Evolutionary conservation across 2,329 filamentous ascomycete genomes (phyloP), one percentile per base, ranked within the genome.

Genomic region (Ceratocystis diversiconidia): DNA sequence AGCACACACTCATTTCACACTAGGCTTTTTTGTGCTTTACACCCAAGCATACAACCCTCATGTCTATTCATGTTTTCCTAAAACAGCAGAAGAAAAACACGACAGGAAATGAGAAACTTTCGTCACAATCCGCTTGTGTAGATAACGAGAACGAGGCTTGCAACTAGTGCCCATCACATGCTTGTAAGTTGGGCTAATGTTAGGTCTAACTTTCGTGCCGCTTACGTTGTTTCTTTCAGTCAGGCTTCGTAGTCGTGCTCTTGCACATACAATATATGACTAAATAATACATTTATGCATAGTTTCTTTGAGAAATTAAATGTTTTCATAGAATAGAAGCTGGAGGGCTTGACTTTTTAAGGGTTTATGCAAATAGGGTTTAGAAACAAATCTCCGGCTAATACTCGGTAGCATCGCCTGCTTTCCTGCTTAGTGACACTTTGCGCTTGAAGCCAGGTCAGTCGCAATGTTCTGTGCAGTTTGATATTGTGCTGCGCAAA

Each of bases 381-480:
- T 52, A 17, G 1, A 8, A 19, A 0, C 8, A 25, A 25, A 4
- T 3, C 2, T 10, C 19, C 55, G 55, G 55, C 25, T 59, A 59
- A 59, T 36, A 10, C 1, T 59, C 55, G 55, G 55, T 22, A 59
- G 19, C 22, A 10, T 48, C 8, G 5, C 12, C 3, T n/a, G 12
- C 41, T 17, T 30, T 62, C 10, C n/a, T 48, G 60, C 60, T n/a
- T 48, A 6, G 61, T 50, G 61, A 63, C 61, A 63, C 41, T 63
- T 63, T 63, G 61, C 61, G 43, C 30, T 50, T 48, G 46, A 15
- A 19, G 19, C n/a, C 61, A 30, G 22, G 5, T 30, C 55, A 36
- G n/a, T 59, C 28, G 28, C 28, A 30, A 19, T 30, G 15, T 5
- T 59, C 15, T 59, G 25, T 10, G 17, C 15, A 36, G 28, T 59